Evolutionary conservation across 2,329 filamentous ascomycete species (phyloP).

Genomic region (Ilyonectria robusta): DNA sequence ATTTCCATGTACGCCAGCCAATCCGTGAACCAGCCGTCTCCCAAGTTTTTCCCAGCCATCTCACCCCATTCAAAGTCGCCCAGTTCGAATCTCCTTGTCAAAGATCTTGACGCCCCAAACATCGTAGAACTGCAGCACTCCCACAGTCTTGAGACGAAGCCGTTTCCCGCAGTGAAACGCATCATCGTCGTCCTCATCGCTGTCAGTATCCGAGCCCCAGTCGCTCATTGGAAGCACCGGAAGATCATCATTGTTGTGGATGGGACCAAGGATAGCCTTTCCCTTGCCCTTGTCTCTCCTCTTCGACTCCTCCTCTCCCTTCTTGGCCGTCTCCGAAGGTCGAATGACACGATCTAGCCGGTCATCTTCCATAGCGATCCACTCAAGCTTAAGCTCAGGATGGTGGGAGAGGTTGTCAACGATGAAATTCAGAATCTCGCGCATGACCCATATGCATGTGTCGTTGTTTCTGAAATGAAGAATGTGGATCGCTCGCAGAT

Average conservation of each 20-base stretch:
- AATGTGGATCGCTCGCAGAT: conserved; percentile 69
- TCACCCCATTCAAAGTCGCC: conserved; percentile 44
- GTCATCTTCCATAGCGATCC: conserved; percentile 68
- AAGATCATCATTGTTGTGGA: conserved; percentile 39
- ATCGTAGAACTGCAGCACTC: conserved; percentile 56
- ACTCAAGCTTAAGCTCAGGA: conserved; percentile 70
- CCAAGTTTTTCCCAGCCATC: conserved; percentile 16
- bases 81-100: conserved; percentile 67
- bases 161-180: conserved; percentile 49
- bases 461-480: conserved; percentile 69
- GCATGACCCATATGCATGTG: conserved; percentile 69
- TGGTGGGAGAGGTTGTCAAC: conserved; percentile 71
- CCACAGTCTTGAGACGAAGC: conserved; percentile 54
- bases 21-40: conserved; percentile 5
- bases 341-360: conserved; percentile 65
- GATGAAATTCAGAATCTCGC: conserved; percentile 71
- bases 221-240: conserved; percentile 49
- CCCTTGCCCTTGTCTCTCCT: conserved; percentile 55
- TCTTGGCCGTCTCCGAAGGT: conserved; percentile 50
- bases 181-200: conserved; percentile 51
- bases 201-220: conserved; percentile 53
- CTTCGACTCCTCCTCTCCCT: conserved; percentile 47
- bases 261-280: conserved; percentile 41
- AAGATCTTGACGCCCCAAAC: conserved; percentile 69
- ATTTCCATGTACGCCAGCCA: conserved; percentile 16